Conservation (phyloP, 768 basidiomycete genomes). For the Boletus tylopilopsis region DNA sequence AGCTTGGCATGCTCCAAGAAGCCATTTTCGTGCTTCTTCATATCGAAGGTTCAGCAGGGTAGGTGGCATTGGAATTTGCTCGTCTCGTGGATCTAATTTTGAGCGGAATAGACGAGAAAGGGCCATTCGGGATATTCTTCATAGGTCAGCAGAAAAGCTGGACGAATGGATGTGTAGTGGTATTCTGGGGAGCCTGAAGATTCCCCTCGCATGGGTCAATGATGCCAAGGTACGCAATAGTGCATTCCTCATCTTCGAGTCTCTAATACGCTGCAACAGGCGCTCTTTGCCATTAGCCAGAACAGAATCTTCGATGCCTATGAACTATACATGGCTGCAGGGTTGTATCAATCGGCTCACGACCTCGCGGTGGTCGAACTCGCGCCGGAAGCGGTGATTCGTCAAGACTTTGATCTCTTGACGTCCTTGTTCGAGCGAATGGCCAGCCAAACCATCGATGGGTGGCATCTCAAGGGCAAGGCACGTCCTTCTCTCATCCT, state of each 20-base stretch:
- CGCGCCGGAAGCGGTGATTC: slow-evolving; percentile 81
- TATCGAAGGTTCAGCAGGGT: slow-evolving; percentile 79
- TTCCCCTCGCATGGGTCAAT: slow-evolving; percentile 85
- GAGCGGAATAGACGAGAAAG: slow-evolving; percentile 64
- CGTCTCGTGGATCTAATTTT: slow-evolving; percentile 5
- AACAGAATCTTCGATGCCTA: slow-evolving; percentile 72
- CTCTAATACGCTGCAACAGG: slow-evolving; percentile 41
- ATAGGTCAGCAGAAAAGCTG: slow-evolving; percentile 59
- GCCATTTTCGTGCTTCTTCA: slow-evolving; percentile 89
- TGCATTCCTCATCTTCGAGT: neutral
- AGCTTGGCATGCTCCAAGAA: slow-evolving; percentile 75
- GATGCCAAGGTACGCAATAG: slow-evolving; percentile 68
- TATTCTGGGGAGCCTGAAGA: slow-evolving; percentile 68
- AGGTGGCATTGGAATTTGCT: slow-evolving; percentile 24
- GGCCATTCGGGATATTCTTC: slow-evolving; percentile 77
- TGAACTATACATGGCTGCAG: slow-evolving; percentile 68
- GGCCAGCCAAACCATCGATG: slow-evolving; percentile 51
- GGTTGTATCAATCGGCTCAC: slow-evolving; percentile 71
- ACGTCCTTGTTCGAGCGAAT: slow-evolving; percentile 68
- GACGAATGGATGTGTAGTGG: slow-evolving; percentile 75
- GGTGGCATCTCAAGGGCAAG: slow-evolving; percentile 85
- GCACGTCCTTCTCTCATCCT: slow-evolving; percentile 34
- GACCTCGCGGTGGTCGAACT: slow-evolving; percentile 81
- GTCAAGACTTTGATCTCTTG: slow-evolving; percentile 53
- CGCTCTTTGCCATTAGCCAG: slow-evolving; percentile 55